Percentiles rank a stretch among this genome's conserved stretches.
Evolutionary conservation across 2,329 filamentous ascomycete species (phyloP).

Genomic region (Chaetomium sp.): DNA sequence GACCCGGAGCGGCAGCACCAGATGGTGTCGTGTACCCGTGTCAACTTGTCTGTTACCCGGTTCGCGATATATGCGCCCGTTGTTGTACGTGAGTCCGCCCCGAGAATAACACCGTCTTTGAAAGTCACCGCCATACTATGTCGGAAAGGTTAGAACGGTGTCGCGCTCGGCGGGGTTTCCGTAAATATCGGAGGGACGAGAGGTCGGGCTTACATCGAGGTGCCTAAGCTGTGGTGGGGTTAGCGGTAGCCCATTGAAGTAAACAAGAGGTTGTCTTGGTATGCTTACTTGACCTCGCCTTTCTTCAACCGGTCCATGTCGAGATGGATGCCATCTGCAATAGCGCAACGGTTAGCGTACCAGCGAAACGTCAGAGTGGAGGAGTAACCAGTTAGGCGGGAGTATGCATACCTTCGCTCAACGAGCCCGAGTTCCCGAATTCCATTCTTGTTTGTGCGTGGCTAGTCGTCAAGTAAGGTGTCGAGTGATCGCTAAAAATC

Average conservation of each 20-base stretch:
- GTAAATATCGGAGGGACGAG: slow-evolving; percentile 14
- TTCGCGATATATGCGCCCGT: slow-evolving; percentile 98
- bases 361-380: slow-evolving; percentile 4
- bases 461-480: slow-evolving; percentile 17
- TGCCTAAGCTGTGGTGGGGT: slow-evolving; percentile 66
- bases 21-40: slow-evolving; percentile 96
- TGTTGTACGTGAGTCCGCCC: slow-evolving; percentile 94
- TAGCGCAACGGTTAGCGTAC: slow-evolving; percentile 22
- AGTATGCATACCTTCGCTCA: slow-evolving; percentile 54
- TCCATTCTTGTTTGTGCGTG: slow-evolving; percentile 43
- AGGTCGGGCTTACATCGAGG: slow-evolving; percentile 69
- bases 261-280: neutral
- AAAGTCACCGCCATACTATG: slow-evolving; percentile 96
- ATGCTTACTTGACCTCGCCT: slow-evolving; percentile 93
- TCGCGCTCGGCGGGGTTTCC: neutral
- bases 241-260: slow-evolving; percentile 20
- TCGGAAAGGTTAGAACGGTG: slow-evolving; percentile 19
- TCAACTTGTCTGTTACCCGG: slow-evolving; percentile 98
- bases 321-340: slow-evolving; percentile 91
- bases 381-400: neutral
- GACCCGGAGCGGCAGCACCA: slow-evolving; percentile 99
- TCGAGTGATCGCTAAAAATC: slow-evolving; percentile 15
- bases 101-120: slow-evolving; percentile 94
- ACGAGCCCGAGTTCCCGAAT: slow-evolving; percentile 54
- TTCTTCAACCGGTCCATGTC: slow-evolving; percentile 99